Base-by-base conservation (phyloP, 176 grass and related monocot genomes). In the Oropetium thomaeum region DNA sequence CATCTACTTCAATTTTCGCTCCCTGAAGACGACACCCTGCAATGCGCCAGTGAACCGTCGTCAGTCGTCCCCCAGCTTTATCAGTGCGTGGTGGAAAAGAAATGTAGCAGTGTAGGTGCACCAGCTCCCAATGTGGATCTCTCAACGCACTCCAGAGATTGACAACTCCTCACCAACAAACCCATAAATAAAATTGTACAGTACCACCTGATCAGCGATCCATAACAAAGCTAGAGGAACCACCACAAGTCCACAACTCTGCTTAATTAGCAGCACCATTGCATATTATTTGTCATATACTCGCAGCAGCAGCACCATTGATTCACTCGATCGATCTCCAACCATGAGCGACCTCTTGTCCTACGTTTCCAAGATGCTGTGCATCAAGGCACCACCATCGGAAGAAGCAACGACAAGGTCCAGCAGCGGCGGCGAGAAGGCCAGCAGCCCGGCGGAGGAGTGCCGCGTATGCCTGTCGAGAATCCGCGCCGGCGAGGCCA, bases 401-500 rank as follows among this genome's bases (percentile, higher is more conserved):
- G 75, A 81, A 59, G 67, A n/a, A n/a, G n/a, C n/a, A n/a, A n/a
- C 80, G 20, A 82, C 53, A 40, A 35, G 59, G 6, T 66, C 60
- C n/a, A 4, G 45, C 48, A 47, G 32, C 23, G 35, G 23, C n/a
- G 44, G 10, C 7, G n/a, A n/a, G n/a, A n/a, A n/a, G n/a, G n/a
- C n/a, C n/a, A 58, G 37, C 9, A 44, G 77, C 1, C 69, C 39
- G 6, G n/a, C 31, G 77, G 57, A 43, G 12, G 84, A 90, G 78
- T 93, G 90, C 68, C 84, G 87, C 69, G 90, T 90, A 8, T 93
- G 90, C 58, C 71, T 90, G 26, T 87, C 87, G 15, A 79, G 33
- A 51, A 64, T 90, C 27, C 70, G 75, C 3, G 47, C 72, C 31
- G 63, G 47, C 5, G 90, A 93, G 57, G 85, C 60, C 15, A 84